phyloP scores from a whole-genome alignment of 192 early-diverging fungal species.

The Coemansia sp. region DNA sequence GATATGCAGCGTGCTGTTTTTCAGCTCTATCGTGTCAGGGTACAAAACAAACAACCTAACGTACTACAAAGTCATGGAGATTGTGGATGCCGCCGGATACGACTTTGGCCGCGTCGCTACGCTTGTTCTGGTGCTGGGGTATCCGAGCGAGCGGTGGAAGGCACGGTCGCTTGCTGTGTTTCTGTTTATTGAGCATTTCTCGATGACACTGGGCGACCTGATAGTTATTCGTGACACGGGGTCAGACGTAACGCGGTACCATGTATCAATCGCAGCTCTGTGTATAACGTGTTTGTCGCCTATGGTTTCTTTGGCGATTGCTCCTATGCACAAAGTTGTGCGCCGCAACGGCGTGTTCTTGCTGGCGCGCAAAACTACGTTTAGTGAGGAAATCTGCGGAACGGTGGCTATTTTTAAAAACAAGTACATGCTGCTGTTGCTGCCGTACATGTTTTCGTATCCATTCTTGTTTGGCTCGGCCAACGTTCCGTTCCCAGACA shows the following conservation, averaged over 20 bases:
- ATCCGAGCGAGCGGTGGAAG: constrained; percentile 44
- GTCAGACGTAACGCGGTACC: constrained; percentile 9
- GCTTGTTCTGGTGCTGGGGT: constrained; percentile 29
- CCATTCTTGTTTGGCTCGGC: constrained; percentile 37
- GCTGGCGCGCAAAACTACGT: constrained; percentile 26
- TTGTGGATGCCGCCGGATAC: constrained; percentile 20
- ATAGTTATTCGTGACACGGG: constrained; percentile 19
- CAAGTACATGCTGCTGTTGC: constrained; percentile 25
- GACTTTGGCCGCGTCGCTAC: constrained; percentile 36
- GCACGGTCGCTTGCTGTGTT: constrained; percentile 24
- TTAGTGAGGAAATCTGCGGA: constrained; percentile 18
- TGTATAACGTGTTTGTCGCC: constrained; percentile 29
- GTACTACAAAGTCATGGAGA: constrained; percentile 14
- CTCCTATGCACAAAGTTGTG: constrained; percentile 31
- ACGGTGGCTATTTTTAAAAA: constrained; percentile 20
- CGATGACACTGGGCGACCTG: constrained; percentile 37
- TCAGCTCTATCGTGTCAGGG: constrained; percentile 22
- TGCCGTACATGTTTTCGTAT: constrained; percentile 34
- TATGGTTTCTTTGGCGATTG: constrained; percentile 21
- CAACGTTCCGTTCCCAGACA: constrained; percentile 24
- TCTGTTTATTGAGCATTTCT: constrained; percentile 28
- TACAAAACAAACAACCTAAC: constrained; percentile 12
- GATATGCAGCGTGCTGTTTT: constrained; percentile 21
- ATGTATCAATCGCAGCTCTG: constrained; percentile 19
- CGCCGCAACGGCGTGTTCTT: constrained; percentile 43